Evolutionary conservation across 2,329 filamentous ascomycete species (phyloP), one percentile per base, ranked within the genome.

Genomic region (Orbilia quercus): DNA sequence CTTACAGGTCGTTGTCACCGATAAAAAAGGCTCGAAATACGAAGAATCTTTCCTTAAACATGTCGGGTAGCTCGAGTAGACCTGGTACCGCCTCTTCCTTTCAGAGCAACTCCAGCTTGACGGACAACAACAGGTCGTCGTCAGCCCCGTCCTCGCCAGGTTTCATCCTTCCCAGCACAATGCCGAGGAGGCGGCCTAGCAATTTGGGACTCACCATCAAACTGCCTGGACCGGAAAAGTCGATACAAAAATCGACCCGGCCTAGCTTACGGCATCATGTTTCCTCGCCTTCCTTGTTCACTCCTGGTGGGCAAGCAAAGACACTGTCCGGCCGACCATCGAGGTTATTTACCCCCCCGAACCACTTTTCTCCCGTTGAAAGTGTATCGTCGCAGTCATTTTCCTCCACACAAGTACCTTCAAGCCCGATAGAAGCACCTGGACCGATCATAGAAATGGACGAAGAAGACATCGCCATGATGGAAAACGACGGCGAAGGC

Each of bases 11-110:
- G 82, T 81, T 59, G 79, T 85, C 51, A 80, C 82, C 74, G 82
- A 84, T 75, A 76, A 81, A 65, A 79, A 89, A 90, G 78, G 85
- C 86, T n/a, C 88, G 90, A 67, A 95, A 95, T 79, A 89, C 92
- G 82, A 95, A 95, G 81, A 91, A 91, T 40, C 84, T 95, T 2
- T 92, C 90, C 1, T 90, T 95, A 48, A 90, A 93, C 78, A 88
- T 85, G 59, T 89, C 83, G 0, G 83, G 85, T 51, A 81, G 81
- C 9, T 79, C 81, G 51, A 81, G 82, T 38, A 81, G 84, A 7
- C 82, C 84, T 78, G 79, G 85, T 76, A 81, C 83, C 7, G 81
- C 86, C 60, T 82, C 85, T 9, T 80, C 81, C 12, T 79, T 82
- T 23, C 79, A 79, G 69, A 79, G 79, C 45, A 79, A 79, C 25